Evolutionary conservation across 208 protist genomes (phyloP).

Genomic region (Spongospora subterranea): DNA sequence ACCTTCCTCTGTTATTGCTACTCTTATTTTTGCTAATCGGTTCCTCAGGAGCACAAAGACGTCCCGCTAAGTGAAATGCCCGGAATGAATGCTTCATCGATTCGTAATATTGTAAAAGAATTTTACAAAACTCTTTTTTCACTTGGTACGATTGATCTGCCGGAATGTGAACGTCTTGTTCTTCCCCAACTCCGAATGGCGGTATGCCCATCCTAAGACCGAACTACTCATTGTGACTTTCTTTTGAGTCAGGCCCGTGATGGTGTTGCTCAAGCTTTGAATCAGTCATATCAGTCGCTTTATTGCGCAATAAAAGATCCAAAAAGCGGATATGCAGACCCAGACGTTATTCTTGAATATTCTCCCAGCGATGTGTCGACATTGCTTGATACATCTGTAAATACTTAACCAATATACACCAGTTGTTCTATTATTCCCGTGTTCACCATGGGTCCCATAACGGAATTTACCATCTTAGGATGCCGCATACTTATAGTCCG

Average conservation of each 20-base stretch:
- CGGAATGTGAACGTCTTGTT: neutral
- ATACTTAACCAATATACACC: no score
- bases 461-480: neutral
- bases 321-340: neutral
- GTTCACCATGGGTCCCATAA: neutral
- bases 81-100: neutral
- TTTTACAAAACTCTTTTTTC: slow-evolving; percentile 9
- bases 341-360: neutral
- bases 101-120: neutral
- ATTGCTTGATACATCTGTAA: neutral
- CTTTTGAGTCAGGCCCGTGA: neutral
- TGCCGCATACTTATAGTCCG: neutral
- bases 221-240: neutral
- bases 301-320: neutral
- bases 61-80: neutral
- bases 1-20: no score
- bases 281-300: neutral
- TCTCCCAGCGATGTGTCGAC: neutral
- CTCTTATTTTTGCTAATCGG: no score
- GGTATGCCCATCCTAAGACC: neutral
- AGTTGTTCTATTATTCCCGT: no score
- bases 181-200: neutral
- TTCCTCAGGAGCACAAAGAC: no score
- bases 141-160: neutral
- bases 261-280: neutral